phyloP scores from a whole-genome alignment of 768 basidiomycete species.

The Trametes punicea region DNA sequence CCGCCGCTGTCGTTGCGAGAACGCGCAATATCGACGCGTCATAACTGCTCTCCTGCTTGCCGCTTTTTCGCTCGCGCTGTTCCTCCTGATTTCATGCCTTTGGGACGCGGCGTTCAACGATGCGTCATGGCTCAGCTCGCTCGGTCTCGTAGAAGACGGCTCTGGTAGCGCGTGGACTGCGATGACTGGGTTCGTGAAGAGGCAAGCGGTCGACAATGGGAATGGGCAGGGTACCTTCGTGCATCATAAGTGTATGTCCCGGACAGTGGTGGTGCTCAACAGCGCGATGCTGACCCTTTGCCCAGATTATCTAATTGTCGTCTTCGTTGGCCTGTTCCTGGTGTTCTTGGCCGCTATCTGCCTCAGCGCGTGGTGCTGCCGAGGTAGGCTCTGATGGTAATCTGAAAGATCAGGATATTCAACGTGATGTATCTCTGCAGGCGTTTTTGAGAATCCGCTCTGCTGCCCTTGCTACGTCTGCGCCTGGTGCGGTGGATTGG shows the following conservation, averaged over 20 bases:
- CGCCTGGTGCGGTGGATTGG: conserved; percentile 65
- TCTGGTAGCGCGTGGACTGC: conserved; percentile 11
- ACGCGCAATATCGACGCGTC: conserved; percentile 5
- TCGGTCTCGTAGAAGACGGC: conserved; percentile 8
- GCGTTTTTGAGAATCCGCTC: conserved; percentile 46
- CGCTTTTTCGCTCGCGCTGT: background rate
- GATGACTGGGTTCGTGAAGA: conserved; percentile 15
- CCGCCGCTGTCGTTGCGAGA: conserved; percentile 6
- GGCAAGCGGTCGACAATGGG: conserved; percentile 6
- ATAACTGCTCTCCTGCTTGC: conserved; percentile 1
- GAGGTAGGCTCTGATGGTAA: conserved; percentile 43
- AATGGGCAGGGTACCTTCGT: conserved; percentile 6
- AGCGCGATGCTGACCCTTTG: background rate
- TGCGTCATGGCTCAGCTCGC: conserved; percentile 8
- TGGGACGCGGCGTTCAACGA: conserved; percentile 11
- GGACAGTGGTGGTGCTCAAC: background rate
- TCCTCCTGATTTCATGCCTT: conserved; percentile 2
- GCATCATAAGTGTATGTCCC: conserved; percentile 7
- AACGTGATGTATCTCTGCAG: background rate
- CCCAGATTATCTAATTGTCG: conserved; percentile 58
- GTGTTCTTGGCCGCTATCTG: conserved; percentile 53
- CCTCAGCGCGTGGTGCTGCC: conserved; percentile 66
- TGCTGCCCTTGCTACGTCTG: conserved; percentile 73
- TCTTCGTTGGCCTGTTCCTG: conserved; percentile 61
- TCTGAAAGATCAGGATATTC: background rate